Evolutionary conservation across 2,329 filamentous ascomycete genomes (phyloP).

Genomic region (Pseudogymnoascus sp.): DNA sequence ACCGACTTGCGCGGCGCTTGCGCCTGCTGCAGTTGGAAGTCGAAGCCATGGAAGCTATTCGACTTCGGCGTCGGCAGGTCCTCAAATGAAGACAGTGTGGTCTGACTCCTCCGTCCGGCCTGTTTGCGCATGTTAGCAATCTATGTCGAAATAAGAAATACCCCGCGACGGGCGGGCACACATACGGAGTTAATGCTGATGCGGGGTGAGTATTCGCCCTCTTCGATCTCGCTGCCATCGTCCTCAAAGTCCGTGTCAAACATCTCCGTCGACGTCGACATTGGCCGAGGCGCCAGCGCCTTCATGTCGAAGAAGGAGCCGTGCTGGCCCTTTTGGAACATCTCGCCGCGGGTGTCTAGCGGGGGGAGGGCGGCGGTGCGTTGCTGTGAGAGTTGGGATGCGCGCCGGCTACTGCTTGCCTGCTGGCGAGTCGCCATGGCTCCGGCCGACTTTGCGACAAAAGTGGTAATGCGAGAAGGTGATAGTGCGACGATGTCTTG

Average conservation of each 20-base stretch:
- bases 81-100: slow-evolving; percentile 79
- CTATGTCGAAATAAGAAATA: slow-evolving; percentile 16
- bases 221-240: slow-evolving; percentile 39
- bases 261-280: slow-evolving; percentile 67
- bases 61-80: slow-evolving; percentile 62
- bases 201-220: slow-evolving; percentile 56
- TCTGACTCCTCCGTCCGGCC: slow-evolving; percentile 67
- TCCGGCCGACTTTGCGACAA: not conserved
- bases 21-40: slow-evolving; percentile 47
- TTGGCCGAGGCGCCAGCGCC: slow-evolving; percentile 45
- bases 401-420: not conserved
- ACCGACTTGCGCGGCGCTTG: slow-evolving; percentile 45
- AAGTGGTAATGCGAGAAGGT: not conserved
- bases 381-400: not conserved
- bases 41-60: slow-evolving; percentile 50
- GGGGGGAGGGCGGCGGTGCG: slow-evolving; percentile 14
- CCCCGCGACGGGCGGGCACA: slow-evolving; percentile 13
- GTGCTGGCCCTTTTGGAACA: slow-evolving; percentile 39
- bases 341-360: slow-evolving; percentile 25
- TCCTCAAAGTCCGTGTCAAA: slow-evolving; percentile 71
- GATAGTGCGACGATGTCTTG: not conserved
- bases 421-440: not conserved
- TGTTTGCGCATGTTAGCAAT: slow-evolving; percentile 29
- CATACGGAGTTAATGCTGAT: slow-evolving; percentile 65
- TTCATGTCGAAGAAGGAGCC: slow-evolving; percentile 55